Conservation (phyloP, 2,329 filamentous ascomycete genomes). For the Lachnellula occidentalis region DNA sequence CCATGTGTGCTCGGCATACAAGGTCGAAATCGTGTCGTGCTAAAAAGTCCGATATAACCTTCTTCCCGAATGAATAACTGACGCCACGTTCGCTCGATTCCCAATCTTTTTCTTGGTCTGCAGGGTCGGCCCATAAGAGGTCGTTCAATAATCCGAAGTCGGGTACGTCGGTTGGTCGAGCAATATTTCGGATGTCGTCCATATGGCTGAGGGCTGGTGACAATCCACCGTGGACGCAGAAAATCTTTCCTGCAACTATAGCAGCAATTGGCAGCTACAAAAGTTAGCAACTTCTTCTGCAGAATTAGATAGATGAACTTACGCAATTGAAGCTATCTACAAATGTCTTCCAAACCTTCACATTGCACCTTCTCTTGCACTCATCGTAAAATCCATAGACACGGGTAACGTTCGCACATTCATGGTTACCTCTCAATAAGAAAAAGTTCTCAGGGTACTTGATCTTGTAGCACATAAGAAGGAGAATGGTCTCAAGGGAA, state of each 20-base stretch:
- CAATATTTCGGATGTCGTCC: constrained; percentile 97
- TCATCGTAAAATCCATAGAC: constrained; percentile 98
- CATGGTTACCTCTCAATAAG: constrained; percentile 87
- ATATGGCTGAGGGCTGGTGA: constrained; percentile 91
- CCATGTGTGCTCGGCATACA: constrained; percentile 97
- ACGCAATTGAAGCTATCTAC: constrained; percentile 89
- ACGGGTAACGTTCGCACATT: constrained; percentile 91
- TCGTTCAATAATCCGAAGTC: constrained; percentile 96
- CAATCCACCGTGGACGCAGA: constrained; percentile 91
- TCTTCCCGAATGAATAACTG: constrained; percentile 97
- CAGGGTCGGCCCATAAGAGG: constrained; percentile 93
- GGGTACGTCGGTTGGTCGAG: constrained; percentile 90
- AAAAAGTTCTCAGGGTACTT: constrained; percentile 98
- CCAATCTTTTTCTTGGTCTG: constrained; percentile 97
- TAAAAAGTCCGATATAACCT: constrained; percentile 94
- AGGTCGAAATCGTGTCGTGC: constrained; percentile 94
- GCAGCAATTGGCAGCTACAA: constrained; percentile 73
- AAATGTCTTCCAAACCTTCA: constrained; percentile 98
- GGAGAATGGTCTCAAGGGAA: constrained; percentile 86
- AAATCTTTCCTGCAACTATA: constrained; percentile 97
- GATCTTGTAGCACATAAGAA: constrained; percentile 93
- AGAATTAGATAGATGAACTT: constrained; percentile 9
- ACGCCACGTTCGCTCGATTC: constrained; percentile 95
- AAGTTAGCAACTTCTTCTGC: constrained; percentile 11
- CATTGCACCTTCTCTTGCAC: constrained; percentile 92